Base-by-base conservation (phyloP, 2,329 filamentous ascomycete species). In the Drechslera avenae region DNA sequence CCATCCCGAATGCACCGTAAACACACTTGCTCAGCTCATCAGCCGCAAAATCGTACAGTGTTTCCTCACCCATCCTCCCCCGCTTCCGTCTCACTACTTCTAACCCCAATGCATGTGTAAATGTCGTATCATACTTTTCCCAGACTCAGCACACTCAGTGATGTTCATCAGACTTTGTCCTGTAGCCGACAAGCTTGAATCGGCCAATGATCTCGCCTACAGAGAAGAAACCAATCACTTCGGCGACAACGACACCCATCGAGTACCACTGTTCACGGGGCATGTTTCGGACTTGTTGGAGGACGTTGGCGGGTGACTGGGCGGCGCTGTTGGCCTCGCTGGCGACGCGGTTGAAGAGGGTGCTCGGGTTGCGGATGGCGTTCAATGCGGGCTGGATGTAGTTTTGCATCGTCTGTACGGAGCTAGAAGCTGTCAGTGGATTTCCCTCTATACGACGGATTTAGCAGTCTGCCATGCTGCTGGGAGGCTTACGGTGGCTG, bases 201-300 rank as follows among this genome's bases (percentile, higher is more conserved):
- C 92, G 85, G 69, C 94, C 94, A 69, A 99, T 86, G 76, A 99
- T 97, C 83, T 97, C 92, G 61, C 94, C 94, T 47, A 97, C 85
- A 56, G 92, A 95, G 84, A 97, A 99, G 85, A 99, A 99, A 56
- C 94, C 94, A 63, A 99, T 78, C 42, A 91, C 83, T 80, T 99
- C 93, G 49, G 92, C 92, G 39, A 82, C 78, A 56, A 97, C 80
- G 53, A 99, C 89, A 65, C 89, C 90, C 54, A 83, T 88, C 46
- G 88, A 78, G 47, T 83, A 83, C 64, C 93, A 74, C 76, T 96
- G 87, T 64, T 85, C 81, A 62, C 78, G 80, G 75, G 85, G 88
- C 68, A 94, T 67, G 78, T 86, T 89, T 73, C 89, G 86, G 69
- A 89, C 74, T 62, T 79, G 79, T 64, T 78, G 76, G 59, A 88